These are phyloP conservation scores for Petrea volubilis DNA, from an alignment of 257 asterid genomes.

Conservation along the genomic window DNA sequence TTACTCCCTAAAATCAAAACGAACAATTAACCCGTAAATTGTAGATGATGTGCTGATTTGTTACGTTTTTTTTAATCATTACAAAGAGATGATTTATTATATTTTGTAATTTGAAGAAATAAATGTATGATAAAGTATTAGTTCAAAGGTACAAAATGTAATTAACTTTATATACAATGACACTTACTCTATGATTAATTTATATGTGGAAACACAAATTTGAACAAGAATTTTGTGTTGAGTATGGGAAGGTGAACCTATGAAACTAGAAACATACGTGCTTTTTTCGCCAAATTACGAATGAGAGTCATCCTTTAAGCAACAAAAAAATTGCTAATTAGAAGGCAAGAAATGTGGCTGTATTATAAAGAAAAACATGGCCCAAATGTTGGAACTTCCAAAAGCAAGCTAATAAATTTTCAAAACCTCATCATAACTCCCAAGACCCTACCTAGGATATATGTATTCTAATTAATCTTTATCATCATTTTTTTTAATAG, in stretches of 20 bases:
- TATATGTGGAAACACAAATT: background rate
- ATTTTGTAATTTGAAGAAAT: no score
- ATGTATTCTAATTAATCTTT: no score
- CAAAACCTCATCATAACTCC: conserved; percentile 10
- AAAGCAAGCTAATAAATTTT: conserved; percentile 19
- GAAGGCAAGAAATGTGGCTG: conserved; percentile 32
- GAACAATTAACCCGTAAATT: no score
- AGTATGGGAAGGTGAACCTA: background rate
- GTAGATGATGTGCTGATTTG: no score
- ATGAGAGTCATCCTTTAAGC: conserved; percentile 26
- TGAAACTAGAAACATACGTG: conserved; percentile 16
- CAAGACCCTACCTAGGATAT: background rate
- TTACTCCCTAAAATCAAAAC: no score
- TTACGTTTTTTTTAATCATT: no score
- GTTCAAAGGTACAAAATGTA: no score
- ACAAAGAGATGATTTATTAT: no score
- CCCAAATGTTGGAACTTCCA: conserved; percentile 17
- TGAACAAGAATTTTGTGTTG: background rate
- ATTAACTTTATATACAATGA: no score
- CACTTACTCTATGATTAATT: no score
- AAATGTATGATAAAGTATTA: no score
- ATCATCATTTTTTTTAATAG: no score
- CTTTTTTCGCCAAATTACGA: conserved; percentile 23
- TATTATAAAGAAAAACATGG: background rate
- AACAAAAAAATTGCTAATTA: conserved; percentile 21